A percentile compares a stretch with the other conserved stretches of the same genome.
phyloP scores from a whole-genome alignment of 345 rosid genomes.

The Rhodamnia rubescens region DNA sequence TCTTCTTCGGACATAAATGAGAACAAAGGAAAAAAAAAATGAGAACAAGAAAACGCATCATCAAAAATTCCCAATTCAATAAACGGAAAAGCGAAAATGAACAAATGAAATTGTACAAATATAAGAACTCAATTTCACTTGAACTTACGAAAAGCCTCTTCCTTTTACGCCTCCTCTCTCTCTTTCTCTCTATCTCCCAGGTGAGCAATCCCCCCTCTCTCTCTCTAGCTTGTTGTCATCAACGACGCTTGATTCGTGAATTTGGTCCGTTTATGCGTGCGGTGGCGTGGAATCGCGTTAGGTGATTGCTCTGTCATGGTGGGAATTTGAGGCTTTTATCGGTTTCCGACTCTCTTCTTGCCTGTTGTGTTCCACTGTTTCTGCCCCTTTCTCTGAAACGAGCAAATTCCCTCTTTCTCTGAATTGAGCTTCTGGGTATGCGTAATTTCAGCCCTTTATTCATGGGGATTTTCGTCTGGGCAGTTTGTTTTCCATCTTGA shows the following conservation, averaged over 20 bases:
- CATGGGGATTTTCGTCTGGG: background rate
- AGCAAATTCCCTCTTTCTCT: background rate
- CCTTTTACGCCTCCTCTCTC: background rate
- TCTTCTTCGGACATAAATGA: background rate
- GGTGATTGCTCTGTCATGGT: background rate
- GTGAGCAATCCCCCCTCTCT: background rate
- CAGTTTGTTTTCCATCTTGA: background rate
- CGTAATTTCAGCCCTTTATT: background rate
- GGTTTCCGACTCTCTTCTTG: background rate
- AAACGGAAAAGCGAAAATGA: background rate
- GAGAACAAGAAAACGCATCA: background rate
- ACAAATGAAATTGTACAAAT: background rate
- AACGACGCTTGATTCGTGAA: background rate
- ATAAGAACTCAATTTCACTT: background rate
- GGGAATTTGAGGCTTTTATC: background rate
- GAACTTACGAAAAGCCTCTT: background rate
- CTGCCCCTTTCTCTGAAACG: background rate
- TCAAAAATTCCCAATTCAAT: background rate
- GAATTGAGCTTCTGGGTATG: background rate
- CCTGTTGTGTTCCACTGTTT: background rate
- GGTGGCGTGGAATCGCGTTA: background rate
- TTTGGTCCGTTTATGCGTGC: background rate
- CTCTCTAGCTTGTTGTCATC: background rate
- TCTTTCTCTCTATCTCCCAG: background rate
- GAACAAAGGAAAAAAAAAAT: fast-evolving